Percentiles rank a stretch among this genome's conserved stretches.
Conservation (phyloP, 2,329 filamentous ascomycete species). For the Botryotinia globosa region DNA sequence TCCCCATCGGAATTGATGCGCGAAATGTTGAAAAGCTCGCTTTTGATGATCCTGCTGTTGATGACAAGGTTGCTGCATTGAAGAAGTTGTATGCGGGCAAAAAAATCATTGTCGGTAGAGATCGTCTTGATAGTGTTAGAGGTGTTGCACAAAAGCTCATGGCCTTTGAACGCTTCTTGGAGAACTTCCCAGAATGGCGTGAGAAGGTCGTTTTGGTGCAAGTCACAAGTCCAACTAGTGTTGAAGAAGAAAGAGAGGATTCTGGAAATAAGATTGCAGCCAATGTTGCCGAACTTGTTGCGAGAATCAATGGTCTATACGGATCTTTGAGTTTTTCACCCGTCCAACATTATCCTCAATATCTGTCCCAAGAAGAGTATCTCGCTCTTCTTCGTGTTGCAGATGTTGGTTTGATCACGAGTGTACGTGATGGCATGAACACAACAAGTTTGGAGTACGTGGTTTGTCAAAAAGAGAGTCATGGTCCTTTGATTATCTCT, state of each 20-base stretch:
- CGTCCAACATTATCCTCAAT: constrained; percentile 92
- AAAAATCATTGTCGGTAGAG: constrained; percentile 91
- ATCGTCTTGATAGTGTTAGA: constrained; percentile 87
- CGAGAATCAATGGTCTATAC: constrained; percentile 86
- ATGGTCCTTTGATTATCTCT: constrained; percentile 87
- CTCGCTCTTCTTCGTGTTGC: constrained; percentile 88
- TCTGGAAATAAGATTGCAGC: constrained; percentile 77
- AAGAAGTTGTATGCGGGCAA: constrained; percentile 79
- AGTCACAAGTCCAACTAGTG: constrained; percentile 82
- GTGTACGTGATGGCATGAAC: constrained; percentile 96
- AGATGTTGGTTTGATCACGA: constrained; percentile 91
- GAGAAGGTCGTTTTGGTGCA: constrained; percentile 92
- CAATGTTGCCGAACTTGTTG: constrained; percentile 86
- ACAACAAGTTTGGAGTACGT: constrained; percentile 95
- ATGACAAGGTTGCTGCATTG: constrained; percentile 69
- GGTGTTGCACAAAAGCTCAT: constrained; percentile 95
- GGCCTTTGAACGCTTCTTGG: constrained; percentile 89
- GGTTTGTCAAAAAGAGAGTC: constrained; percentile 81
- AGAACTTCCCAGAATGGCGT: constrained; percentile 86
- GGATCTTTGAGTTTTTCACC: constrained; percentile 86
- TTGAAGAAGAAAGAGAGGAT: constrained; percentile 75
- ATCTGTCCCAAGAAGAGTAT: constrained; percentile 85
- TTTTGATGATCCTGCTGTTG: constrained; percentile 66
- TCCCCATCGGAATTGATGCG: constrained; percentile 94
- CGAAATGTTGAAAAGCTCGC: constrained; percentile 71